Percentiles rank a stretch among this genome's conserved stretches.
Conservation (phyloP, 805 yeast species). For the Candida coleopterorum region DNA sequence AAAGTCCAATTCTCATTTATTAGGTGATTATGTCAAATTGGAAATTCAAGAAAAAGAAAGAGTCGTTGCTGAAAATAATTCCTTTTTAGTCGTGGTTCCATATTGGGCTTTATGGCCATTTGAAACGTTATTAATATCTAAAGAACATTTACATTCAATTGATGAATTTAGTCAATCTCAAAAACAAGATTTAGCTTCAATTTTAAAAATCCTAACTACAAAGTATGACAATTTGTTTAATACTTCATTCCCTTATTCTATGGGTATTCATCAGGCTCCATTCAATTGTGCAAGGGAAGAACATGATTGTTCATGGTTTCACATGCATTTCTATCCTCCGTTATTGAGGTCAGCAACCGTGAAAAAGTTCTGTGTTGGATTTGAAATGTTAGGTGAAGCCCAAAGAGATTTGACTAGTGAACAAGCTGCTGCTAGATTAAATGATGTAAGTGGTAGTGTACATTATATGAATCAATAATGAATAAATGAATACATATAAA, state of each 20-base stretch:
- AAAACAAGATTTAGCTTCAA: conserved; percentile 50
- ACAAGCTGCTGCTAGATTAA: conserved; percentile 56
- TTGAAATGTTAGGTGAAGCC: conserved; percentile 63
- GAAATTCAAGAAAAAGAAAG: conserved; percentile 51
- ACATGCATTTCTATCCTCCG: conserved; percentile 79
- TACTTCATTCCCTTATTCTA: conserved; percentile 71
- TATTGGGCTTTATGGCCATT: conserved; percentile 86
- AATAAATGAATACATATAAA: no score
- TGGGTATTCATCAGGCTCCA: conserved; percentile 80
- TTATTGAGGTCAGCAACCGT: conserved; percentile 70
- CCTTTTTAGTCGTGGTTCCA: conserved; percentile 66
- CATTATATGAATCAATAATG: conserved; percentile 24
- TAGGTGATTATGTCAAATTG: conserved; percentile 57
- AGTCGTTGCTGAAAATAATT: conserved; percentile 54
- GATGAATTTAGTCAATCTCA: conserved; percentile 44
- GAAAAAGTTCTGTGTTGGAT: conserved; percentile 71
- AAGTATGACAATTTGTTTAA: conserved; percentile 68
- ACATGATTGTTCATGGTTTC: conserved; percentile 47
- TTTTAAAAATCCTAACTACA: conserved; percentile 49
- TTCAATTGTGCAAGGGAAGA: conserved; percentile 40
- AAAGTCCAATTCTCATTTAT: conserved; percentile 41
- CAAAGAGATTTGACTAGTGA: conserved; percentile 68
- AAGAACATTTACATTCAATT: conserved; percentile 47
- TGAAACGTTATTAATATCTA: conserved; percentile 62
- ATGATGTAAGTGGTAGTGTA: conserved; percentile 34